Conservation (phyloP, 768 basidiomycete genomes). For the Rickenella mellea region DNA sequence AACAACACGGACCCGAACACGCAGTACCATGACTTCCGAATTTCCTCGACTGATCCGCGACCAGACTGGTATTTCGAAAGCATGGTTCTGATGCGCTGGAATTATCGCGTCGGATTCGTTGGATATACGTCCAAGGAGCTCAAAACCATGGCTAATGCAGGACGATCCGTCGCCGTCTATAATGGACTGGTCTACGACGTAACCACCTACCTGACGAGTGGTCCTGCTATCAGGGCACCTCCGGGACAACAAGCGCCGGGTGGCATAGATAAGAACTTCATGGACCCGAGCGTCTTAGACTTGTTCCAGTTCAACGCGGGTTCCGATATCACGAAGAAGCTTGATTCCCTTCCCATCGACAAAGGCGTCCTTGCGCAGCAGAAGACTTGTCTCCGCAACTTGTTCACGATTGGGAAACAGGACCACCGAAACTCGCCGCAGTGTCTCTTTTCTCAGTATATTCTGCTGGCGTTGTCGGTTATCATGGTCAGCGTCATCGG, state of each 20-base stretch:
- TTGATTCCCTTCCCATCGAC: constrained; percentile 58
- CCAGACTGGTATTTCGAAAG: constrained; percentile 98
- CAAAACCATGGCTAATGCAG: constrained; percentile 52
- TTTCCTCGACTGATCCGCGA: constrained; percentile 75
- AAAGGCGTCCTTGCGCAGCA: constrained; percentile 54
- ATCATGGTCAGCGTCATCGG: constrained; percentile 94
- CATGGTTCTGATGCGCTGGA: constrained; percentile 91
- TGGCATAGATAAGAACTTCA: constrained; percentile 48
- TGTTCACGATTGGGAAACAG: constrained; percentile 86
- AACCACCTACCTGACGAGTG: constrained; percentile 65
- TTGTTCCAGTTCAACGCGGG: constrained; percentile 75
- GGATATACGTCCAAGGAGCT: constrained; percentile 76
- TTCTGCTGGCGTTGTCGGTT: constrained; percentile 79
- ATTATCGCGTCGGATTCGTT: constrained; percentile 78
- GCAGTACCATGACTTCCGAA: constrained; percentile 94
- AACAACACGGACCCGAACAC: constrained; percentile 73
- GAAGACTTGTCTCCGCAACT: constrained; percentile 82
- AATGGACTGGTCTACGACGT: constrained; percentile 82
- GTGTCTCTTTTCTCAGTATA: constrained; percentile 85
- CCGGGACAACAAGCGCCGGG: constrained; percentile 30
- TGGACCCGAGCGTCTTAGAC: constrained; percentile 57
- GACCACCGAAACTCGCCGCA: constrained; percentile 89
- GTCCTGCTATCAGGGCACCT: constrained; percentile 47
- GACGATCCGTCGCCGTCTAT: constrained; percentile 75
- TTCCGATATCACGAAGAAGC: constrained; percentile 67